Percentiles rank a stretch among this genome's conserved stretches.
phyloP scores from a whole-genome alignment of 2,329 filamentous ascomycete genomes.

The Epichloe typhina region DNA sequence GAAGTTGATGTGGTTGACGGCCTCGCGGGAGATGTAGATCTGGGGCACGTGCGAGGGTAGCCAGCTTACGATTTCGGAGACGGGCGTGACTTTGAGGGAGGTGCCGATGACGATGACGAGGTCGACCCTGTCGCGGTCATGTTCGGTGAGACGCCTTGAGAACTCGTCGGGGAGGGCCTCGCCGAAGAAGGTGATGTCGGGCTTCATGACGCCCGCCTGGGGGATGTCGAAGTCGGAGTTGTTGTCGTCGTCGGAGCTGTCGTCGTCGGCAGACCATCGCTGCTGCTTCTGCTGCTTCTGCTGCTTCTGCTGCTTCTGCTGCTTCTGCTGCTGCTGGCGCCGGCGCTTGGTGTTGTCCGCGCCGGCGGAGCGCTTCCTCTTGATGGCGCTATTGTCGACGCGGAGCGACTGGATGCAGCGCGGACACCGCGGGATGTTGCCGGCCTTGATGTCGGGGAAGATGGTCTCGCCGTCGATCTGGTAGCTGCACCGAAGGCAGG shows the following conservation, averaged over 20 bases:
- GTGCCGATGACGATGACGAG: slow-evolving; percentile 94
- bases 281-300: neutral
- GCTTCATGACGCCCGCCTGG: slow-evolving; percentile 75
- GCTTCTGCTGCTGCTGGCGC: slow-evolving; percentile 8
- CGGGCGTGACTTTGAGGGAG: slow-evolving; percentile 87
- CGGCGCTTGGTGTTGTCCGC: slow-evolving; percentile 18
- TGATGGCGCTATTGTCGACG: slow-evolving; percentile 14
- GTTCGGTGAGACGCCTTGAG: slow-evolving; percentile 62
- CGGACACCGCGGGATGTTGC: slow-evolving; percentile 65
- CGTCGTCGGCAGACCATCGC: slow-evolving; percentile 25
- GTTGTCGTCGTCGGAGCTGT: slow-evolving; percentile 32
- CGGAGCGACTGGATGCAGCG: slow-evolving; percentile 48
- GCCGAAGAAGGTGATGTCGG: slow-evolving; percentile 96
- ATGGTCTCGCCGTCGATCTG: slow-evolving; percentile 64
- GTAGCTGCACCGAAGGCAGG: slow-evolving; percentile 70
- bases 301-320: neutral
- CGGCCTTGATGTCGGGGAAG: slow-evolving; percentile 64
- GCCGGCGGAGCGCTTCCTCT: slow-evolving; percentile 27
- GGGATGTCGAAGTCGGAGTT: slow-evolving; percentile 40
- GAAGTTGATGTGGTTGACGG: slow-evolving; percentile 82
- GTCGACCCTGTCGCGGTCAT: slow-evolving; percentile 70
- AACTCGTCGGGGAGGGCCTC: slow-evolving; percentile 80
- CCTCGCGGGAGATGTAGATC: slow-evolving; percentile 77
- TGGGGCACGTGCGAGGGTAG: slow-evolving; percentile 71
- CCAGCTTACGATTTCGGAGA: slow-evolving; percentile 78